Evolutionary conservation across 176 grass and related monocot species (phyloP), one percentile per base, ranked within the genome.

Genomic region (Tillandsia fasciculata): DNA sequence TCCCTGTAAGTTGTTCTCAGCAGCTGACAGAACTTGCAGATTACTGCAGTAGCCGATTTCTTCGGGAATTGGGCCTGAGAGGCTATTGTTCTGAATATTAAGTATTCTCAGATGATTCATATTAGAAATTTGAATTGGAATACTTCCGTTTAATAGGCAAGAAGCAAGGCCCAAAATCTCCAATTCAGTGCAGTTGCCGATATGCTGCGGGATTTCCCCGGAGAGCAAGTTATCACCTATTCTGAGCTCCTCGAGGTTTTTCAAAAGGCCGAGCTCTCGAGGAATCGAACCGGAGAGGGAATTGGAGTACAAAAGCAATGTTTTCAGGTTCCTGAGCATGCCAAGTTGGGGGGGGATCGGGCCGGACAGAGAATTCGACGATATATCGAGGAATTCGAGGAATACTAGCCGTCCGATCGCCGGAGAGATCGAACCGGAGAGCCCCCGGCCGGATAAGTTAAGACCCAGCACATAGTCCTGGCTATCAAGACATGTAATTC

Each of bases 251-350:
- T 63, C 81, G 26, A 97, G 78, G 72, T 90, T 90, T 71, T 53
- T 77, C 22, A 97, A 87, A 76, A 78, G 74, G 71, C 93, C 89
- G 1, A 97, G 72, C 88, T 90, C 88, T 3, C 64, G 63, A 8
- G 93, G 93, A 54, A 97, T 72, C 64, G 56, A 23, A 63, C 93
- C 84, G 42, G 79, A 83, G 67, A 97, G 82, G 47, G 66, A 70
- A 72, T 97, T 97, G 69, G 93, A 92, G 89, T 85, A 92, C 69
- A 97, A 86, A 26, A 87, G 74, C 81, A 92, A 63, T 23, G 72
- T 76, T 75, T 65, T 87, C 72, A 97, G 82, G 74, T 85, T 90
- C 52, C 73, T 50, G 73, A 97, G 79, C 84, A 71, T 74, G 20
- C 84, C 82, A 26, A 97, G 59, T 72, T 85, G 89, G 12, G 63